Conservation (phyloP, 1,139 yeast genomes). For the Suhomyces taliae region DNA sequence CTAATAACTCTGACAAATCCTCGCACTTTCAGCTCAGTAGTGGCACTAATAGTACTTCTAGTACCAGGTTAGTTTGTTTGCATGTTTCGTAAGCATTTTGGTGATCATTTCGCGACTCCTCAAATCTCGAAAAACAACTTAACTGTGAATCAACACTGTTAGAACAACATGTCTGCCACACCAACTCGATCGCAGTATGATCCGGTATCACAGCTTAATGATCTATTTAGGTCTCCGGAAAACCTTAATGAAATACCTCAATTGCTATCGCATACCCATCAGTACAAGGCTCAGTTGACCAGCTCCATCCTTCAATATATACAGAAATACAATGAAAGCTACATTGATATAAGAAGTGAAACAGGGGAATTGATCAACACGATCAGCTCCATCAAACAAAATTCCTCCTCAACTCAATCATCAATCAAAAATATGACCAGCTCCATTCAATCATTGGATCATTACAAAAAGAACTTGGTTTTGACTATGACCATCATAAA, state of each 20-base stretch:
- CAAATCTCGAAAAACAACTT: neutral
- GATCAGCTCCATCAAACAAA: constrained; percentile 25
- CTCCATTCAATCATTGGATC: constrained; percentile 76
- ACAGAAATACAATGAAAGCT: constrained; percentile 26
- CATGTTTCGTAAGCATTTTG: neutral
- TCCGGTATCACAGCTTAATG: constrained; percentile 35
- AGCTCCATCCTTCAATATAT: constrained; percentile 36
- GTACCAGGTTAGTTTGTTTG: too few species aligned
- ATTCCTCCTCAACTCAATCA: constrained; percentile 50
- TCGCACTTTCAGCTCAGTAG: too few species aligned
- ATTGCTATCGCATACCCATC: constrained; percentile 36
- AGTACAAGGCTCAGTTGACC: constrained; percentile 50
- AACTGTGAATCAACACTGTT: neutral
- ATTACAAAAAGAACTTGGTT: constrained; percentile 78
- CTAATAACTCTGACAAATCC: too few species aligned
- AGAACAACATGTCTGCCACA: neutral
- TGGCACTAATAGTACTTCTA: too few species aligned
- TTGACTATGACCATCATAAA: constrained; percentile 83
- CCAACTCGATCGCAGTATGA: constrained; percentile 21
- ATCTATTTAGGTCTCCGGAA: constrained; percentile 42
- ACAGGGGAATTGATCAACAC: constrained; percentile 50
- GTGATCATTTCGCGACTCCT: neutral
- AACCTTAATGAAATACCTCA: constrained; percentile 49
- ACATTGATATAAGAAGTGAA: constrained; percentile 34
- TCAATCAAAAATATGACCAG: constrained; percentile 71